A percentile compares a stretch with the other conserved stretches of the same genome.
These are phyloP conservation scores for Stemphylium lycopersici DNA, from an alignment of 2,329 filamentous ascomycete species.

Conservation along the genomic window DNA sequence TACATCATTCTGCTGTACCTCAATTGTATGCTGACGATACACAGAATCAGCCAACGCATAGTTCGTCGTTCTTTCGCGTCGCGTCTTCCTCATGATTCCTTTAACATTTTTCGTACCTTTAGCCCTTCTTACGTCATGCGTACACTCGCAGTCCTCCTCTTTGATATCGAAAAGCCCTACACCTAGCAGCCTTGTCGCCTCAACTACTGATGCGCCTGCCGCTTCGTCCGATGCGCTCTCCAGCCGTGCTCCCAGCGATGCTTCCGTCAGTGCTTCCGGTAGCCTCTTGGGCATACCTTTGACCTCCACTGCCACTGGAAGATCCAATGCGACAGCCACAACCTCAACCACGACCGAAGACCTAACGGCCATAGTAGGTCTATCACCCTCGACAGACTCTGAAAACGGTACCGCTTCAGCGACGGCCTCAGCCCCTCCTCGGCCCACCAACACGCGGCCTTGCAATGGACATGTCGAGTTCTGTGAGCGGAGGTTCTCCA, in stretches of 20 bases:
- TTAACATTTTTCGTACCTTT: constrained; percentile 13
- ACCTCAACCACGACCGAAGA: constrained; percentile 16
- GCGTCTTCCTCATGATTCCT: constrained; percentile 21
- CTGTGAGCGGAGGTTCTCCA: constrained; percentile 42
- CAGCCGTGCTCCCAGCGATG: neutral
- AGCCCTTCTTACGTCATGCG: constrained; percentile 8
- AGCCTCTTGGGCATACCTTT: constrained; percentile 4
- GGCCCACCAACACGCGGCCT: constrained; percentile 34
- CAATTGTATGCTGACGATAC: neutral
- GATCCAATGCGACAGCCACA: constrained; percentile 20
- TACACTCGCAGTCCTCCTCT: constrained; percentile 23
- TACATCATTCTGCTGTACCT: neutral
- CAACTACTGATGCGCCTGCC: neutral
- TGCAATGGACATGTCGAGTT: constrained; percentile 48
- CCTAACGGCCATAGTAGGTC: constrained; percentile 29
- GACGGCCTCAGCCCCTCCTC: constrained; percentile 16
- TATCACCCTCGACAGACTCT: constrained; percentile 15
- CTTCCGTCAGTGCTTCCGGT: constrained; percentile 2
- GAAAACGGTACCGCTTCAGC: constrained; percentile 15
- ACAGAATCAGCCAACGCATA: too few relatives aligned
- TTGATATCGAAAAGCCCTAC: constrained; percentile 6
- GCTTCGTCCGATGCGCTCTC: neutral
- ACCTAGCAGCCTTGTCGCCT: constrained; percentile 17
- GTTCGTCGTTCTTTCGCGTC: constrained; percentile 17
- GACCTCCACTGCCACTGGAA: constrained; percentile 10